Base-by-base conservation (phyloP, 2,329 filamentous ascomycete species). In the Microdochium nivale region DNA sequence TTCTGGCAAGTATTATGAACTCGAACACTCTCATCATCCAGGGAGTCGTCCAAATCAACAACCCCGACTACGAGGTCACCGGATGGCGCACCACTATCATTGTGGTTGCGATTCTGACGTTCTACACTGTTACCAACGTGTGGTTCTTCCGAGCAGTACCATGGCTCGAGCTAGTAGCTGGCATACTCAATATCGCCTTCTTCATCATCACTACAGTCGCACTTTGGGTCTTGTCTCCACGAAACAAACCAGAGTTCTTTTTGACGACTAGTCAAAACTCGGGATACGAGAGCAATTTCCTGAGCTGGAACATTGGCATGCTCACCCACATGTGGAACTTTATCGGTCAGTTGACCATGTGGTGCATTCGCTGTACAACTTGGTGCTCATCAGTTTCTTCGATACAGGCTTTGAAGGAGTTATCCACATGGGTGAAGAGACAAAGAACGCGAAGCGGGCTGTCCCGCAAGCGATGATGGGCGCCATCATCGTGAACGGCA, bases 371-470 rank as follows among this genome's bases (percentile, higher is more conserved):
- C 35, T 40, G 16, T n/a, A 11, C 8, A 3, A 24, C 21, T 48
- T 27, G 4, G 16, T 43, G n/a, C 14, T 40, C 24, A 35, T 43
- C 11, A 13, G 9, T 16, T 21, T 13, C 4, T 23, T 24, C 16
- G 8, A 21, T 7, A 4, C 3, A 54, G 52, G 52, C 10, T 49
- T 54, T 37, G 52, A 54, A 13, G 50, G 46, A 1, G 30, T 54
- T 14, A 52, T 54, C 30, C 52, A 54, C 52, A 52, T 54, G 52
- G 52, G 52, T n/a, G 52, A 54, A 23, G 52, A 54, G 47, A 52
- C 52, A 9, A 54, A 54, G 37, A 37, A 54, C 24, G 49, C 52
- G 25, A 54, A 54, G 25, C 51, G 47, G 21, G 37, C 49, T 5
- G 52, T 54, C 2, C 52, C 52, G 3, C 24, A 35, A 10, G 44